phyloP scores from a whole-genome alignment of 2,329 filamentous ascomycete genomes.

The Apiospora rasikravindrae region DNA sequence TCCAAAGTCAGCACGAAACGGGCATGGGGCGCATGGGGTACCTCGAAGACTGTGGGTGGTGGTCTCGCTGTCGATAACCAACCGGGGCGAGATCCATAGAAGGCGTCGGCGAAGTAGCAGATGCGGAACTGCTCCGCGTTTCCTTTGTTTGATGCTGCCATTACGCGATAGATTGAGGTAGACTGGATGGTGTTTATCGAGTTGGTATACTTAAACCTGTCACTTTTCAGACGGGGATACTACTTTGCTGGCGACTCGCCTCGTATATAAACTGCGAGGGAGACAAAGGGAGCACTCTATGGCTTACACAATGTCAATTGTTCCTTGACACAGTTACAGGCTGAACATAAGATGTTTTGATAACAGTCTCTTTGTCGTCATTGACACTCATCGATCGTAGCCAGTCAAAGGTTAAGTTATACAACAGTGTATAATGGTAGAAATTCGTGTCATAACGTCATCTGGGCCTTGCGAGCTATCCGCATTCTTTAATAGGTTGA shows the following conservation, averaged over 20 bases:
- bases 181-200: neutral
- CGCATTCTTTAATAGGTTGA: too few species aligned
- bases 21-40: neutral
- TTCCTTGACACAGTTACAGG: too few species aligned
- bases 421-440: too few species aligned
- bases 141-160: too few species aligned
- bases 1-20: neutral
- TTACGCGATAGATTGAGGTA: neutral
- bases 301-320: too few species aligned
- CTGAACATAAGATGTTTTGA: too few species aligned
- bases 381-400: too few species aligned
- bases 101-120: neutral
- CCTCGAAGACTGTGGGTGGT: neutral
- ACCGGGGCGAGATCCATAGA: neutral
- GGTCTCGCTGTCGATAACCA: neutral
- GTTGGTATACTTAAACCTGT: neutral
- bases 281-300: too few species aligned
- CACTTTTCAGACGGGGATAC: neutral
- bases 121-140: neutral
- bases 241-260: neutral
- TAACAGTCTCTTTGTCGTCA: too few species aligned
- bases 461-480: too few species aligned
- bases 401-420: too few species aligned
- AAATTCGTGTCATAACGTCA: too few species aligned
- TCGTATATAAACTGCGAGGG: neutral